Percentiles rank a stretch among this genome's conserved stretches.
These are phyloP conservation scores for Leccinum longicurvipes DNA, from an alignment of 768 basidiomycete species.

Conservation along the genomic window DNA sequence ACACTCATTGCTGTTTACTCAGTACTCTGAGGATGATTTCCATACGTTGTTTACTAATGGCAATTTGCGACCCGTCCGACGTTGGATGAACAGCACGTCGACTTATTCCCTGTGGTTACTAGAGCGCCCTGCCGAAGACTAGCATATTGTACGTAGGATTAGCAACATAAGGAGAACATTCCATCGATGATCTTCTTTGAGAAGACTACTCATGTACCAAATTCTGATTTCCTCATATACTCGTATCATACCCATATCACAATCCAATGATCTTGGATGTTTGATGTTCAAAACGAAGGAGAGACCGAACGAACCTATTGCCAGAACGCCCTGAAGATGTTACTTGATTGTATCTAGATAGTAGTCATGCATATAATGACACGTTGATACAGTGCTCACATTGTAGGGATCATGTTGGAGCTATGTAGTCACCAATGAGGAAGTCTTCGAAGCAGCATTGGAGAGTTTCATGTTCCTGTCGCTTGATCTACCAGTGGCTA, in stretches of 20 bases:
- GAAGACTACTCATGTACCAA: constrained; percentile 61
- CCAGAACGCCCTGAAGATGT: not conserved
- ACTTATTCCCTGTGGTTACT: constrained; percentile 88
- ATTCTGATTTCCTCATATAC: constrained; percentile 80
- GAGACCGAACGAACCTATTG: accelerated
- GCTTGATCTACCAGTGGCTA: too few species aligned
- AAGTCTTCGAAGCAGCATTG: too few species aligned
- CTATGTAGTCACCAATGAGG: too few species aligned
- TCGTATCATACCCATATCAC: constrained; percentile 90
- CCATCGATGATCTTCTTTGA: constrained; percentile 78
- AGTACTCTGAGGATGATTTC: constrained; percentile 81
- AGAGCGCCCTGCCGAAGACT: constrained; percentile 59
- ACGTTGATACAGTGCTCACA: too few species aligned
- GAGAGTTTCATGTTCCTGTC: too few species aligned
- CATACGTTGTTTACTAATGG: constrained; percentile 66
- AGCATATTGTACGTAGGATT: constrained; percentile 70
- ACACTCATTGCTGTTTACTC: not conserved
- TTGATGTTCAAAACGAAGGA: not conserved
- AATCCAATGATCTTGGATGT: not conserved
- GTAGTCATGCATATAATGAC: too few species aligned
- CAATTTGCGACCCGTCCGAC: constrained; percentile 78
- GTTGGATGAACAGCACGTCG: constrained; percentile 73
- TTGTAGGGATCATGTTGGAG: too few species aligned
- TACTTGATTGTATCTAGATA: not conserved
- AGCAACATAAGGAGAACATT: constrained; percentile 83